A percentile compares a stretch with the other conserved stretches of the same genome.
Evolutionary conservation across 805 yeast genomes (phyloP).

Genomic region (Hanseniaspora lindneri): DNA sequence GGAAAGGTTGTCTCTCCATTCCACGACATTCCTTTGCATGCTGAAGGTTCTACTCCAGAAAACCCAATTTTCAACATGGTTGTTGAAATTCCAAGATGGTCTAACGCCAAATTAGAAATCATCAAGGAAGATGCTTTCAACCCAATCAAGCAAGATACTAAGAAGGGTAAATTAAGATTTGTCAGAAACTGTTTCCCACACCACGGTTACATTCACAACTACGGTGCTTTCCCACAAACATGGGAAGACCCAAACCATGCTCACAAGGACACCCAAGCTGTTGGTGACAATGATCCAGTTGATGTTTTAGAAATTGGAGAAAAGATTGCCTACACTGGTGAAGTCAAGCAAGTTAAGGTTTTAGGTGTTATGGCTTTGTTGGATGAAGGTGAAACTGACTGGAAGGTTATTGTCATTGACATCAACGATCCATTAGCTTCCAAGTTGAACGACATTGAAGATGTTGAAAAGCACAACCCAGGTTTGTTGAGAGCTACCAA

Average conservation of each 20-base stretch:
- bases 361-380: conserved; percentile 89
- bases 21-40: conserved; percentile 88
- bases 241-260: conserved; percentile 79
- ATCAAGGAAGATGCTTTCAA: conserved; percentile 45
- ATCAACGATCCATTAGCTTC: conserved; percentile 79
- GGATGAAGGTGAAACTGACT: conserved; percentile 83
- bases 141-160: conserved; percentile 71
- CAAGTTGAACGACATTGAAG: conserved; percentile 79
- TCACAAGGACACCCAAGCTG: conserved; percentile 56
- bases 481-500: conserved; percentile 87
- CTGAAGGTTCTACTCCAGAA: conserved; percentile 55
- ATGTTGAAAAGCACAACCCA: conserved; percentile 80
- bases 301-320: conserved; percentile 79
- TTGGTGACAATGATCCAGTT: conserved; percentile 77
- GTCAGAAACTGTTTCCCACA: conserved; percentile 71
- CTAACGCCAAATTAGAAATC: conserved; percentile 75
- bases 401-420: conserved; percentile 87
- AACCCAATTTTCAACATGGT: conserved; percentile 74
- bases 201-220: conserved; percentile 76
- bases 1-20: conserved; percentile 92
- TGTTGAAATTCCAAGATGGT: conserved; percentile 71
- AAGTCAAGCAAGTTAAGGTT: conserved; percentile 78
- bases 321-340: conserved; percentile 52
- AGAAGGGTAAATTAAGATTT: conserved; percentile 63
- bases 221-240: conserved; percentile 84